A percentile compares a stretch with the other conserved stretches of the same genome.
Conservation (phyloP, 2,329 filamentous ascomycete species). For the Fusarium foetens region DNA sequence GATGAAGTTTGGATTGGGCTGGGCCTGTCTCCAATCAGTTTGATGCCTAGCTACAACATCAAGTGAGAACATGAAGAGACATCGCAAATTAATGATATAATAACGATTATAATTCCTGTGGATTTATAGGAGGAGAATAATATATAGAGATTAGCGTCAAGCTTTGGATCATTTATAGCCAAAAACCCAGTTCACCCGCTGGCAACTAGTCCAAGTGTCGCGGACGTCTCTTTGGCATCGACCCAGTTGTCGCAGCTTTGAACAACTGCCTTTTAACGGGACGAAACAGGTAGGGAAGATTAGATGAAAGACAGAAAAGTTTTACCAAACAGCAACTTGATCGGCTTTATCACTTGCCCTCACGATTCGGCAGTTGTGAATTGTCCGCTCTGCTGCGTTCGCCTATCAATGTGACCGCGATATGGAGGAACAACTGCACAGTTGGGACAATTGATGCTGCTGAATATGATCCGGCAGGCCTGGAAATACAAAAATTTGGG, state of each 20-base stretch:
- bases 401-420: rapidly evolving
- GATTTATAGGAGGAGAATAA: rapidly evolving
- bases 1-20: background rate
- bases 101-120: rapidly evolving
- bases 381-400: background rate
- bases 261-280: background rate
- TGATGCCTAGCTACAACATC: background rate
- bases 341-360: rapidly evolving
- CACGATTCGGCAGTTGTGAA: background rate
- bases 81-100: rapidly evolving
- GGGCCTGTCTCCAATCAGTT: too few relatives aligned
- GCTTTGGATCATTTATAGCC: rapidly evolving
- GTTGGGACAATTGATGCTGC: rapidly evolving
- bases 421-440: too few relatives aligned
- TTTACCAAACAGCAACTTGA: rapidly evolving
- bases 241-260: rapidly evolving
- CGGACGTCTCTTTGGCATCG: background rate
- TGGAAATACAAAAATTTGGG: too few relatives aligned
- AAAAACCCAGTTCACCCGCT: too few relatives aligned
- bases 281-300: rapidly evolving
- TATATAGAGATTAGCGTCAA: too few relatives aligned
- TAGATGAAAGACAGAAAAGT: rapidly evolving
- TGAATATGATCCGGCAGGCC: background rate
- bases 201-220: background rate
- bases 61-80: rapidly evolving